Evolutionary conservation across 257 asterid species (phyloP).

Genomic region (Anisodus acutangulus): DNA sequence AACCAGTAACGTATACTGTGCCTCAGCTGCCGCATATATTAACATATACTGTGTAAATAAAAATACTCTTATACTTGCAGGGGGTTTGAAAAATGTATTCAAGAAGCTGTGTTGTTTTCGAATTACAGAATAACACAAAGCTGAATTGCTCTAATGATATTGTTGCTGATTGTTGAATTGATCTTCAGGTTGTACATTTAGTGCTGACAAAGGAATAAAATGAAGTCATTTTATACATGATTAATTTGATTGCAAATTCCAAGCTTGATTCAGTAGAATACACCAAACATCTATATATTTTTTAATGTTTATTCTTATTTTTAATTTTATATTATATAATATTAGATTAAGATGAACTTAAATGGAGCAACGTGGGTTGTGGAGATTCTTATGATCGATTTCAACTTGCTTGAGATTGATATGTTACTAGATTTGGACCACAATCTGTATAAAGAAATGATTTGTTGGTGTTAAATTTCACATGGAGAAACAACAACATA

Average conservation of each 20-base stretch:
- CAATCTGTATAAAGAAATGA: too few relatives aligned
- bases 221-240: background rate
- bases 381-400: background rate
- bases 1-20: background rate
- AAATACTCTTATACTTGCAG: background rate
- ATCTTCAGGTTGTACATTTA: background rate
- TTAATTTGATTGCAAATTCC: background rate
- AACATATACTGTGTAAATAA: conserved; percentile 28
- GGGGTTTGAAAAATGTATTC: background rate
- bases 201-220: conserved; percentile 3
- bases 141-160: background rate
- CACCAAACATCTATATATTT: too few relatives aligned
- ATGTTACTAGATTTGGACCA: too few relatives aligned
- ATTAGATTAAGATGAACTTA: background rate
- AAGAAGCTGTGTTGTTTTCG: background rate
- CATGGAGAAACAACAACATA: too few relatives aligned
- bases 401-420: too few relatives aligned
- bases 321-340: background rate
- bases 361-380: background rate
- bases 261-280: background rate
- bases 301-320: background rate
- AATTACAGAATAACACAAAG: background rate
- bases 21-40: background rate
- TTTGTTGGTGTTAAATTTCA: too few relatives aligned
- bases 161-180: background rate